Percentiles rank a stretch among this genome's conserved stretches.
Evolutionary conservation across 805 yeast genomes (phyloP).

Genomic region (Candida hispaniensis): DNA sequence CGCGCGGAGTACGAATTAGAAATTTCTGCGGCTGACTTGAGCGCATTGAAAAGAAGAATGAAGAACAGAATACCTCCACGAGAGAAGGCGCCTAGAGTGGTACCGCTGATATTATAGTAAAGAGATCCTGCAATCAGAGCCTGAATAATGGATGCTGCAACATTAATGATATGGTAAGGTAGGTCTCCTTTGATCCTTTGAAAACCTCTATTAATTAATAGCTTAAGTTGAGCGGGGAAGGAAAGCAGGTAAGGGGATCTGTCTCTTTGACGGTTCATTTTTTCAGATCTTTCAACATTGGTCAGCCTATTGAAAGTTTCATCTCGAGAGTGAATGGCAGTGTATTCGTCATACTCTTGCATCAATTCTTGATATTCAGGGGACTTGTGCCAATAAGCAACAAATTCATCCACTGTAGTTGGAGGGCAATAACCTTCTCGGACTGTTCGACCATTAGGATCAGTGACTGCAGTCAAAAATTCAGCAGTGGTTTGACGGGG

Average conservation of each 20-base stretch:
- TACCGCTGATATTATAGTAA: slow-evolving; percentile 41
- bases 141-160: slow-evolving; percentile 42
- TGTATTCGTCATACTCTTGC: slow-evolving; percentile 38
- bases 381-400: slow-evolving; percentile 45
- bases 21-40: slow-evolving; percentile 48
- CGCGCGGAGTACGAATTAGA: slow-evolving; percentile 39
- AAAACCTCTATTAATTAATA: slow-evolving; percentile 42
- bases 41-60: slow-evolving; percentile 49
- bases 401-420: slow-evolving; percentile 51
- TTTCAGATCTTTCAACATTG: slow-evolving; percentile 31
- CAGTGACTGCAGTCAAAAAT: slow-evolving; percentile 58
- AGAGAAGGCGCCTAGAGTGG: slow-evolving; percentile 48
- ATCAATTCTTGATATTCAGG: slow-evolving; percentile 34
- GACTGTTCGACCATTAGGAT: slow-evolving; percentile 51
- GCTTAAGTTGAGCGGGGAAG: slow-evolving; percentile 39
- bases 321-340: slow-evolving; percentile 25
- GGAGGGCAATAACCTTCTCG: too few species aligned
- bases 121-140: slow-evolving; percentile 56
- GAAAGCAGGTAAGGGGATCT: slow-evolving; percentile 37
- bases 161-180: slow-evolving; percentile 37
- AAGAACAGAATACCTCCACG: slow-evolving; percentile 57
- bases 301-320: slow-evolving; percentile 31
- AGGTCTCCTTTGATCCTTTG: slow-evolving; percentile 49
- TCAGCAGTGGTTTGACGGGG: slow-evolving; percentile 62
- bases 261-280: slow-evolving; percentile 31